Percentiles rank a stretch among this genome's conserved stretches.
Evolutionary conservation across 106 monocot species (phyloP).

Genomic region (Narthecium ossifragum): DNA sequence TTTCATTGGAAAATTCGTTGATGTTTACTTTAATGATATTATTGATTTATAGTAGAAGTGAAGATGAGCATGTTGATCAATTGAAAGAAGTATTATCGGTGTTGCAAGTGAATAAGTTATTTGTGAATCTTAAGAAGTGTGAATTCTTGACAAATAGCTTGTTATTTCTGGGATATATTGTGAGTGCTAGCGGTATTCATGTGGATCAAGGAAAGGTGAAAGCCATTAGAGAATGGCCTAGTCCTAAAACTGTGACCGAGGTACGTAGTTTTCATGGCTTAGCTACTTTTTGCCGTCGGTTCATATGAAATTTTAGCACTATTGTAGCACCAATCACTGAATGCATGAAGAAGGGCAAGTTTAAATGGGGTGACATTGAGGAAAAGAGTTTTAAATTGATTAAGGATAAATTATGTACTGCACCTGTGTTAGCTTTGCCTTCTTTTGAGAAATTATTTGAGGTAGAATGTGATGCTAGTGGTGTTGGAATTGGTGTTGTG

Average conservation of each 20-base stretch:
- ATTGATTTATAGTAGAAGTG: background rate
- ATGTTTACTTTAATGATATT: background rate
- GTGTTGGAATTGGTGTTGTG: background rate
- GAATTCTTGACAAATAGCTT: background rate
- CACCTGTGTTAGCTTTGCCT: background rate
- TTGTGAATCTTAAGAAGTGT: background rate
- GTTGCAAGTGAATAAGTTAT: background rate
- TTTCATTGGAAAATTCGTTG: background rate
- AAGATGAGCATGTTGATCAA: background rate
- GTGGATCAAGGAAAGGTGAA: background rate
- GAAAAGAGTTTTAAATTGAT: background rate
- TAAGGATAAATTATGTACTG: background rate
- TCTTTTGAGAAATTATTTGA: constrained; percentile 6
- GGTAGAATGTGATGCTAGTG: background rate
- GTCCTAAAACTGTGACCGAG: background rate
- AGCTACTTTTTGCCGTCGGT: background rate
- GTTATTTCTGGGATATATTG: constrained; percentile 6
- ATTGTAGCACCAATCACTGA: background rate
- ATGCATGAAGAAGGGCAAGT: background rate
- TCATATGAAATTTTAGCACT: background rate
- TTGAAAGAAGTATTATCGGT: background rate
- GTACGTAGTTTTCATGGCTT: constrained; percentile 13
- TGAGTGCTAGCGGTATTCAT: background rate
- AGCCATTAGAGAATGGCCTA: constrained; percentile 6
- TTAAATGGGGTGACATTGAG: background rate